Percentiles rank a stretch among this genome's conserved stretches.
phyloP scores from a whole-genome alignment of 2,329 filamentous ascomycete genomes.

The Arthrobotrys sinensis region DNA sequence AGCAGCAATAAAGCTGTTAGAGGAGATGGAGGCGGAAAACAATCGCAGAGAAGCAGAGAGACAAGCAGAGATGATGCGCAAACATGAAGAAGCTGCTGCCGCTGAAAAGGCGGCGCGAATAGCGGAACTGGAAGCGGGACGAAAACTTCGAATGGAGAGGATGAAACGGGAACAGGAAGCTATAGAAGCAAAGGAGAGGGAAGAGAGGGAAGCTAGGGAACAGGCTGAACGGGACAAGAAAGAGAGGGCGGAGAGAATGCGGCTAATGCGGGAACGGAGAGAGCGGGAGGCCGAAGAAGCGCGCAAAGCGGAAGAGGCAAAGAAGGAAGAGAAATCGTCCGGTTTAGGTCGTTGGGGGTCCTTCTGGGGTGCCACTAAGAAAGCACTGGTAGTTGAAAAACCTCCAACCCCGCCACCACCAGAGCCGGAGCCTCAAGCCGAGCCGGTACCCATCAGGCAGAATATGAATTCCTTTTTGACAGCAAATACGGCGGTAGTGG shows the following conservation, averaged over 20 bases:
- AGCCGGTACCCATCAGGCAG: conserved; percentile 38
- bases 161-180: conserved; percentile 39
- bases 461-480: conserved; percentile 36
- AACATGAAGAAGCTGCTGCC: conserved; percentile 31
- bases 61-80: conserved; percentile 29
- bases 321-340: conserved; percentile 53
- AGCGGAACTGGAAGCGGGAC: conserved; percentile 10
- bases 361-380: conserved; percentile 55
- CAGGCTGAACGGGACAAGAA: conserved; percentile 25
- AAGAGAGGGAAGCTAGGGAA: conserved; percentile 38
- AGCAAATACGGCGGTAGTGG: conserved; percentile 34
- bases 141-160: conserved; percentile 21
- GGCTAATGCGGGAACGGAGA: conserved; percentile 29
- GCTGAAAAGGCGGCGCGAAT: conserved; percentile 27
- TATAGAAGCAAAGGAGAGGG: conserved; percentile 35
- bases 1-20: conserved; percentile 16
- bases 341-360: conserved; percentile 43
- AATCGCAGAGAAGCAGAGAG: conserved; percentile 25
- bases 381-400: conserved; percentile 33
- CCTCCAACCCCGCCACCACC: conserved; percentile 42
- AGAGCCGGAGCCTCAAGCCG: conserved; percentile 11
- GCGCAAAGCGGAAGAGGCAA: conserved; percentile 38
- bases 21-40: conserved; percentile 40
- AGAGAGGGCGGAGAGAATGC: conserved; percentile 36
- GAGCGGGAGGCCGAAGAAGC: conserved; percentile 45